Conservation (phyloP, 2,329 filamentous ascomycete genomes). For the Botrytis cinerea region DNA sequence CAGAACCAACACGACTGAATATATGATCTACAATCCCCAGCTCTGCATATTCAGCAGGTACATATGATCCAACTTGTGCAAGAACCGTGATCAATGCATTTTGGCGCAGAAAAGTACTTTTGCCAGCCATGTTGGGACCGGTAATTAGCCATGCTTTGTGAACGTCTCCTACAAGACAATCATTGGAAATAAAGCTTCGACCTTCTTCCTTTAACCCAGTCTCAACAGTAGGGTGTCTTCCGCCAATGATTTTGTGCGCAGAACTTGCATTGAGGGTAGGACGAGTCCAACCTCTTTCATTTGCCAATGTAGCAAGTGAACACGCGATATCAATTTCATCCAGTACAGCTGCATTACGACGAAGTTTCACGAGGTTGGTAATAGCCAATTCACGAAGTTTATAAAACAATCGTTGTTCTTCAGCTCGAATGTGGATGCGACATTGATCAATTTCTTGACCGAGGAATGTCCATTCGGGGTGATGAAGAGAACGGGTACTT, state of each 20-base stretch:
- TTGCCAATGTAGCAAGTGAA: conserved; percentile 78
- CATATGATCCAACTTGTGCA: conserved; percentile 89
- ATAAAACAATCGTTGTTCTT: conserved; percentile 81
- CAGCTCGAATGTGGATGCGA: conserved; percentile 74
- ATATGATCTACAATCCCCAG: conserved; percentile 94
- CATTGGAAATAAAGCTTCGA: conserved; percentile 79
- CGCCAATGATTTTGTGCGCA: conserved; percentile 76
- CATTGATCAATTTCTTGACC: conserved; percentile 78
- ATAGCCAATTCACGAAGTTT: conserved; percentile 75
- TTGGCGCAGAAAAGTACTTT: conserved; percentile 93
- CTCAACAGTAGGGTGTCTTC: conserved; percentile 91
- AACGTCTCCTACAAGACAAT: conserved; percentile 76
- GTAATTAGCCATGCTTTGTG: conserved; percentile 68
- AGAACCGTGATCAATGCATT: conserved; percentile 94
- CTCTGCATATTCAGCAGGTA: conserved; percentile 83
- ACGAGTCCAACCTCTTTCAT: conserved; percentile 71
- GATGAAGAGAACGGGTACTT: conserved; percentile 80
- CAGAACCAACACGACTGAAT: conserved; percentile 89
- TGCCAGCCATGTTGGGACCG: conserved; percentile 97
- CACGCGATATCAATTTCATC: conserved; percentile 91
- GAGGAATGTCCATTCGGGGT: conserved; percentile 79
- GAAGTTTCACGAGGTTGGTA: conserved; percentile 77
- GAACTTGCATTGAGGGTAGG: conserved; percentile 68
- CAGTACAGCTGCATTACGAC: conserved; percentile 85
- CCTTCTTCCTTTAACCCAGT: conserved; percentile 77